These are phyloP conservation scores for Suillus subalutaceus DNA, from an alignment of 768 basidiomycete species.

Conservation along the genomic window DNA sequence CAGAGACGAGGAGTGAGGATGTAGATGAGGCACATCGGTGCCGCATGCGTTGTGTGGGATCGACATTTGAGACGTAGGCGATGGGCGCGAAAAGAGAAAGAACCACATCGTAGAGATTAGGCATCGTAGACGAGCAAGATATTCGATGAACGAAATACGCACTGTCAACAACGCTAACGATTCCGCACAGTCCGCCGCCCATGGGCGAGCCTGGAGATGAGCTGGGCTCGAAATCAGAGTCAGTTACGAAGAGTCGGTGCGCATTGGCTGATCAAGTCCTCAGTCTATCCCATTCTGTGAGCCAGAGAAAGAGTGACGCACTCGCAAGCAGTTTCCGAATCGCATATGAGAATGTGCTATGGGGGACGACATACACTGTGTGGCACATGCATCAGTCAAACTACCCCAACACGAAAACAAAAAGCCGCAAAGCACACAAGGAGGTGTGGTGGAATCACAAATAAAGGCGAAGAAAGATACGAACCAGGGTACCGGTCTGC, in stretches of 20 bases:
- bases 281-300: not conserved
- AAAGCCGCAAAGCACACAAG: not conserved
- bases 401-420: not conserved
- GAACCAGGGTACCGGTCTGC: constrained; percentile 78
- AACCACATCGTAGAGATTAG: constrained; percentile 43
- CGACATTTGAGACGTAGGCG: constrained; percentile 73
- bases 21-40: constrained; percentile 79
- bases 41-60: constrained; percentile 77
- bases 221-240: constrained; percentile 51
- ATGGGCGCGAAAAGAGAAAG: constrained; percentile 78
- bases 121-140: not conserved
- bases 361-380: constrained; percentile 74
- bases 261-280: constrained; percentile 59
- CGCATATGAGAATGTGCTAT: constrained; percentile 67
- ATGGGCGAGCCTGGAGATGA: constrained; percentile 50
- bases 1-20: constrained; percentile 51
- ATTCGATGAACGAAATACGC: constrained; percentile 25
- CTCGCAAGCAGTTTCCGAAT: constrained; percentile 84
- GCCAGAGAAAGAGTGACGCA: constrained; percentile 38
- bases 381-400: constrained; percentile 1
- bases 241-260: constrained; percentile 78
- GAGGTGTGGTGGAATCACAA: not conserved
- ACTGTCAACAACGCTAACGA: constrained; percentile 88
- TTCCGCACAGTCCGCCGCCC: constrained; percentile 58
- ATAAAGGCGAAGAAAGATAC: constrained; percentile 7